Evolutionary conservation across 2,329 filamentous ascomycete genomes (phyloP).

Genomic region (Ceratocystis harringtonii): DNA sequence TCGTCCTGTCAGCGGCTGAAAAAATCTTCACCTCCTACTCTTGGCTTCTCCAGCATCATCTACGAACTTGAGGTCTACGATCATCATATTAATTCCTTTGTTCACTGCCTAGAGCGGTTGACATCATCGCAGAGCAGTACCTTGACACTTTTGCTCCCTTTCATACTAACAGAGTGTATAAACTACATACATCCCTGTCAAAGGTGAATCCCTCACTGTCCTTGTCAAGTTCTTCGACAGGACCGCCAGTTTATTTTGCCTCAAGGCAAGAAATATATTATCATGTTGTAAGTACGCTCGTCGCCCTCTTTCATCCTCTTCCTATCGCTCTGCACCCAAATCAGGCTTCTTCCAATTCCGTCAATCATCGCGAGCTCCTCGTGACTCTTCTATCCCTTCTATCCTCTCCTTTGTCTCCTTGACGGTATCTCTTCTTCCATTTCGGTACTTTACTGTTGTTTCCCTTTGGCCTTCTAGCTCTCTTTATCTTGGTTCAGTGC

Average conservation of each 20-base stretch:
- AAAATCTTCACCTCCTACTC: not conserved
- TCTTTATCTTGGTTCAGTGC: not conserved
- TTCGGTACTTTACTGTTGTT: not conserved
- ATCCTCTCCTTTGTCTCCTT: not conserved
- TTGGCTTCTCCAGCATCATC: not conserved
- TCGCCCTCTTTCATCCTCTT: not conserved
- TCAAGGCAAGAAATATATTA: not conserved
- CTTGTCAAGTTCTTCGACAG: not conserved
- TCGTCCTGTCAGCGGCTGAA: not conserved
- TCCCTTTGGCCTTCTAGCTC: not conserved
- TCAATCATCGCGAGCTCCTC: not conserved
- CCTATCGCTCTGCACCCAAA: not conserved
- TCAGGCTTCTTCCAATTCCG: not conserved
- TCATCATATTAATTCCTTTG: not conserved
- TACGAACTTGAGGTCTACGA: not conserved
- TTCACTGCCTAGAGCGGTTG: not conserved
- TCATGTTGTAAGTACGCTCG: not conserved
- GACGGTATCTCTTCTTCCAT: not conserved
- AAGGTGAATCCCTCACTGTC: not conserved
- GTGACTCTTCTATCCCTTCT: not conserved
- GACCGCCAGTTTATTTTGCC: not conserved
- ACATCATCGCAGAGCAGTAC: not conserved
- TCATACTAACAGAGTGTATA: not conserved
- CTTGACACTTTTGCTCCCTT: too few species aligned
- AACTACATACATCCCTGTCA: not conserved